phyloP scores from a whole-genome alignment of 208 protist species.

The Paratrypanosoma confusum region DNA sequence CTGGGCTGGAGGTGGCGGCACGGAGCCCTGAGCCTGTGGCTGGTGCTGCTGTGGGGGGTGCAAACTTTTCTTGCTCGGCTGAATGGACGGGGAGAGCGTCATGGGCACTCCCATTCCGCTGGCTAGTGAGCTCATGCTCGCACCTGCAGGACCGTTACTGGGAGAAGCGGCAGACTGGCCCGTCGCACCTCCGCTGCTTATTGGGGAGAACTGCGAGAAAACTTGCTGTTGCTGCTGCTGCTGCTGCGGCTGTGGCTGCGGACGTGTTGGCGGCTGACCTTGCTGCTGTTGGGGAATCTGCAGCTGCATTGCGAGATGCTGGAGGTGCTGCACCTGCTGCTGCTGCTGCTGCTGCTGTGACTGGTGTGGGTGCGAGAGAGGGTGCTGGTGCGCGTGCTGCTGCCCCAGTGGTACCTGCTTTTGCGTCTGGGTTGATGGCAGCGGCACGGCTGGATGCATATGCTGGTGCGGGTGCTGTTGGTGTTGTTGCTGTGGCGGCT shows the following conservation, averaged over 20 bases:
- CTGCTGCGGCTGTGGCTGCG: constrained; percentile 4
- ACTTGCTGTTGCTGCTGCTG: constrained; percentile 7
- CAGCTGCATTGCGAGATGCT: neutral
- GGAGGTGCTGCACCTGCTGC: constrained; percentile 1
- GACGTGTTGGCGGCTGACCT: neutral
- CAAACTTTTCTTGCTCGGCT: too few relatives aligned
- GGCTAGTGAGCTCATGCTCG: too few relatives aligned
- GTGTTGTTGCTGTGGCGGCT: constrained; percentile 7
- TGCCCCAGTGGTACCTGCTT: constrained; percentile 3
- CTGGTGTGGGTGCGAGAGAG: constrained; percentile 5
- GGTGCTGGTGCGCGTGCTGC: constrained; percentile 1
- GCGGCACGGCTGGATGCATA: too few relatives aligned
- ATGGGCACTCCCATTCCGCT: too few relatives aligned
- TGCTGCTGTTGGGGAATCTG: neutral
- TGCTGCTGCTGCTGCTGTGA: constrained; percentile 1
- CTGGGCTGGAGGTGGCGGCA: neutral
- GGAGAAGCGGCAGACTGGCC: too few relatives aligned
- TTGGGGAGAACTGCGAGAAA: too few relatives aligned
- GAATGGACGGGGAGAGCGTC: too few relatives aligned
- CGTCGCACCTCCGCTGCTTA: too few relatives aligned
- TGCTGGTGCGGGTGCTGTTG: constrained; percentile 10
- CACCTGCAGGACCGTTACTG: too few relatives aligned
- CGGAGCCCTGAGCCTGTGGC: constrained; percentile 1
- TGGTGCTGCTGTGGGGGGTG: constrained; percentile 3
- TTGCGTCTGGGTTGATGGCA: too few relatives aligned